Evolutionary conservation across 345 rosid genomes (phyloP), one percentile per base, ranked within the genome.

Genomic region (Durio zibethinus): DNA sequence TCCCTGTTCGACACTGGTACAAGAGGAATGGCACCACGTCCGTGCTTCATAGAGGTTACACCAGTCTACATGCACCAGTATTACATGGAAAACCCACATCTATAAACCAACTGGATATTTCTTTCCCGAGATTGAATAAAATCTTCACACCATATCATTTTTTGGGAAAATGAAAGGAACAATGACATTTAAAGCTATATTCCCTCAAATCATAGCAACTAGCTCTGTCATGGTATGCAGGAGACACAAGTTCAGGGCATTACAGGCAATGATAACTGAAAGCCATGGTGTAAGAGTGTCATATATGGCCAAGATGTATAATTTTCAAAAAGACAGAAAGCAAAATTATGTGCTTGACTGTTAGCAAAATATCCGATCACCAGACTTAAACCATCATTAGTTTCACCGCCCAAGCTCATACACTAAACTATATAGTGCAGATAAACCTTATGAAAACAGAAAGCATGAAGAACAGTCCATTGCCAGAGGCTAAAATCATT

Each of bases 391-490:
- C 20, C 75, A 35, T 33, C 62, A 72, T 25, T 54, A 63, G 73
- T 40, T 54, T 11, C 53, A 59, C 33, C 18, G 27, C 67, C 10
- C 42, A 29, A 47, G 56, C 38, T 59, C 77, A 74, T 43, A 72
- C 6, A n/a, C 42, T 61, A n/a, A 62, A 62, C 42, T 6, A 21
- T n/a, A 36, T 56, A 21, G 10, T 7, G 61, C 42, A 72, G 42
- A 31, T 29, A 53, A 53, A 10, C 16, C 16, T 52, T 2, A 40
- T 31, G 12, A 63, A 60, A 75, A 15, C 4, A 76, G 14, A 76
- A 54, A 79, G 38, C 47, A 76, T 14, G 72, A 76, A 57, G 69
- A 23, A 74, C 33, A 79, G 36, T 60, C 27, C 31, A 43, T 33
- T 29, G 60, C 65, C 42, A 72, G 56, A 36, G 65, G 40, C 27